Base-by-base conservation (phyloP, 148 eudicot genomes). In the Pouteria glomerata region DNA sequence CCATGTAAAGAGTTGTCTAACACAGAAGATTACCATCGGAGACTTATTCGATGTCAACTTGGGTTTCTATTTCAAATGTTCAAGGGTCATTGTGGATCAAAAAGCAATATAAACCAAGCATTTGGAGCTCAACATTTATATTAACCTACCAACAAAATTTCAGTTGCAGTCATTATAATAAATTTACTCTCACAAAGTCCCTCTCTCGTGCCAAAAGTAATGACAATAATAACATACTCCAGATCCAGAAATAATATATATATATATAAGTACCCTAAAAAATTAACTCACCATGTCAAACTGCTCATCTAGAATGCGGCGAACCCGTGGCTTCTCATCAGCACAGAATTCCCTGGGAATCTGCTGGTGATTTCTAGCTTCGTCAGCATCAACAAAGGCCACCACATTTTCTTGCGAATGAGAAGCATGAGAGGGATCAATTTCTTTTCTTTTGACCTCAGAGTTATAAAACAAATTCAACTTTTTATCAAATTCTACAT, bases 201-300 rank as follows among this genome's bases (percentile, higher is more conserved):
- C 15, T 24, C 29, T 10, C 1, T 56, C 37, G 27, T 39, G 5
- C 37, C 15, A 26, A 70, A 29, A 3, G 8, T 26, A 39, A 18
- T 14, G 8, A 21, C 3, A 12, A 55, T 8, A 35, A 73, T 7
- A 55, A 37, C 19, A 1, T 31, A 35, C 16, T 15, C 15, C 16
- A 37, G 21, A 51, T 18, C 4, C 19, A 33, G 26, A 18, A 66
- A 55, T 14, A 16, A 1, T 24, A 27, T 29, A 51, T 16, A 31
- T 18, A 27, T 30, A 42, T 8, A 30, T 5, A 10, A 8, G 3
- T 27, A 47, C 77, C 63, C 73, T 78, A 14, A 77, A 42, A 68
- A 95, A 44, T 61, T 79, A 79, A 7, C 18, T 86, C 78, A 95
- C 99, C 82, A 85, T 41, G 68, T 95, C 99, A 87, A 95, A 95